These are phyloP conservation scores for Orbilia brochopaga DNA, from an alignment of 2,329 filamentous ascomycete species.

Conservation along the genomic window DNA sequence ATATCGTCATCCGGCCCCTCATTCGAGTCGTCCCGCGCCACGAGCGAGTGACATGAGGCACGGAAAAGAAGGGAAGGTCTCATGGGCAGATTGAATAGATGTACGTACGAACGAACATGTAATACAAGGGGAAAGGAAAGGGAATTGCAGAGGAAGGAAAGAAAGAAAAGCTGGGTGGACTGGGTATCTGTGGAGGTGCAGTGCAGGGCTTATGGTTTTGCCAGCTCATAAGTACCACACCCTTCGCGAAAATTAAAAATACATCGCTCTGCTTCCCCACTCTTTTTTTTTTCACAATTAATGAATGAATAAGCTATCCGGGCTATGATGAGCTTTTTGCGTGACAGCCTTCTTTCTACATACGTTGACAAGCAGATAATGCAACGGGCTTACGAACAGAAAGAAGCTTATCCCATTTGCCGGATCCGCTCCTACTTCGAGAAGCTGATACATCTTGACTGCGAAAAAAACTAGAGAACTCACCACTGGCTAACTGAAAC, in stretches of 20 bases:
- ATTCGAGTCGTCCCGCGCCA: conserved; percentile 50
- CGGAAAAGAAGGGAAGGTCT: conserved; percentile 40
- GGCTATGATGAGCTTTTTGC: conserved; percentile 29
- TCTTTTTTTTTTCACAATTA: not conserved
- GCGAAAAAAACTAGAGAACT: conserved; percentile 1
- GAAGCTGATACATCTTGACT: conserved; percentile 35
- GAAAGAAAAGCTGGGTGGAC: not conserved
- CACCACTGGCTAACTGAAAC: conserved; percentile 29
- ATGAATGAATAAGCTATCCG: conserved; percentile 41
- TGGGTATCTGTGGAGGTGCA: conserved; percentile 37
- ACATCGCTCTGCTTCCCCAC: conserved; percentile 36
- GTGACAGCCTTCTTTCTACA: conserved; percentile 43
- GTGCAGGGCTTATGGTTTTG: conserved; percentile 50
- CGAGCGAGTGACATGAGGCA: conserved; percentile 49
- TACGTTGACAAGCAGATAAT: not conserved
- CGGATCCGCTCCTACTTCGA: conserved; percentile 49
- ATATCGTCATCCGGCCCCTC: conserved; percentile 50
- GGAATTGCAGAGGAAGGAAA: too few relatives aligned
- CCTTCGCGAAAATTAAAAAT: conserved; percentile 49
- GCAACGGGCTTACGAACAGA: conserved; percentile 10
- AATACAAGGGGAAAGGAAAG: conserved; percentile 15
- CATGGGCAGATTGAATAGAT: too few relatives aligned
- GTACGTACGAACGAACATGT: not conserved
- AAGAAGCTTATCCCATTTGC: conserved; percentile 51
- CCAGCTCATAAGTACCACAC: conserved; percentile 51